Conservation (phyloP, 2,329 filamentous ascomycete species). For the Metarhizium guizhouense region DNA sequence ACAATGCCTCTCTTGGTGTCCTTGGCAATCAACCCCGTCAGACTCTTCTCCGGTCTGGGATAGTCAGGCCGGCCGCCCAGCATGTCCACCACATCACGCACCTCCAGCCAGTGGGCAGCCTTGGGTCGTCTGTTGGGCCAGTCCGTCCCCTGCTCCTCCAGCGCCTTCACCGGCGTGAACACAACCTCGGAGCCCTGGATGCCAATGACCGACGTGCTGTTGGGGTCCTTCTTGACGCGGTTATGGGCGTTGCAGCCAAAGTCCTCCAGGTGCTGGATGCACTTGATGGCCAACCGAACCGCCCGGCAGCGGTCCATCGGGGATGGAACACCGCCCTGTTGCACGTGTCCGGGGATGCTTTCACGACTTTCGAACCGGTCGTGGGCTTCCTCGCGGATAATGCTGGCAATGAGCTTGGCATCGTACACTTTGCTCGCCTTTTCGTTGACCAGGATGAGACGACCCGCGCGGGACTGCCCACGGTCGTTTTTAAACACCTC, state of each 20-base stretch:
- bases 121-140: conserved; percentile 84
- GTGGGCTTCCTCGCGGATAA: conserved; percentile 88
- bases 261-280: conserved; percentile 80
- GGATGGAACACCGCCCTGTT: conserved; percentile 86
- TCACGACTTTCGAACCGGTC: conserved; percentile 88
- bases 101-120: conserved; percentile 72
- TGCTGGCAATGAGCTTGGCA: conserved; percentile 87
- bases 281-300: conserved; percentile 85
- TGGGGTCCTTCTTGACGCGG: conserved; percentile 63
- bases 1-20: conserved; percentile 48
- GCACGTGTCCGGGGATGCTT: conserved; percentile 87
- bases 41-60: conserved; percentile 36
- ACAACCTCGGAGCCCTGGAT: conserved; percentile 84
- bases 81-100: conserved; percentile 77
- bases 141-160: conserved; percentile 83
- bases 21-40: conserved; percentile 48
- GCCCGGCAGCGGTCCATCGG: conserved; percentile 95
- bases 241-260: conserved; percentile 58
- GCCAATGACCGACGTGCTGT: conserved; percentile 76
- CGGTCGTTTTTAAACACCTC: conserved; percentile 77
- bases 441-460: conserved; percentile 94
- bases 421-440: conserved; percentile 84
- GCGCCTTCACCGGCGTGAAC: conserved; percentile 71
- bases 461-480: conserved; percentile 82
- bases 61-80: conserved; percentile 63